Evolutionary conservation across 192 early-diverging fungal genomes (phyloP).

Genomic region (Coemansia pectinata): DNA sequence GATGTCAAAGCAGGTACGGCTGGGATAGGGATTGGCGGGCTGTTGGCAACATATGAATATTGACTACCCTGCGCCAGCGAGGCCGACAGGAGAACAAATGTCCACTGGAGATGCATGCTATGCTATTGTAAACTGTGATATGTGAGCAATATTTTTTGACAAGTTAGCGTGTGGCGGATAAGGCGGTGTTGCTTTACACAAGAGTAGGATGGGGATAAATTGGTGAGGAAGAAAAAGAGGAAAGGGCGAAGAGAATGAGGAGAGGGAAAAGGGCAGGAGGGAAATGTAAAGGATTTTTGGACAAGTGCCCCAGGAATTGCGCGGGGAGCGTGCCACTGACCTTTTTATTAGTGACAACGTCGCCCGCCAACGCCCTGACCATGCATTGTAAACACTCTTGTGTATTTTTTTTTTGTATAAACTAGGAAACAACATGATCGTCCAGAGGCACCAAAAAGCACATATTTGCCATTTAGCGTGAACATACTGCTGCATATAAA

Average conservation of each 20-base stretch:
- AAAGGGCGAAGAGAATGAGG: background rate
- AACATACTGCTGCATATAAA: background rate
- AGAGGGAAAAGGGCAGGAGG: background rate
- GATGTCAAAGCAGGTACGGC: constrained; percentile 1
- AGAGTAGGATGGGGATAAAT: background rate
- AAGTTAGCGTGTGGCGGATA: background rate
- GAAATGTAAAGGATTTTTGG: background rate
- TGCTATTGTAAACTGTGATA: background rate
- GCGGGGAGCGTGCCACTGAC: background rate
- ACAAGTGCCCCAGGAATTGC: background rate
- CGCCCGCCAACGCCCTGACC: background rate
- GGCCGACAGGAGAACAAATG: constrained; percentile 33
- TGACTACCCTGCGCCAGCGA: constrained; percentile 28
- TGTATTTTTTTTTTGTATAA: too few species aligned
- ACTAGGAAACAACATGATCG: background rate
- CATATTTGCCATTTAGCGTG: background rate
- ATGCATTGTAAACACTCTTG: background rate
- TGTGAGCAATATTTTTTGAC: background rate
- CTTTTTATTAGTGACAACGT: constrained; percentile 1
- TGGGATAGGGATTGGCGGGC: constrained; percentile 12
- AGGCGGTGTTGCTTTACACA: background rate
- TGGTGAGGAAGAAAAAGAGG: background rate
- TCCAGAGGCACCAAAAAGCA: background rate
- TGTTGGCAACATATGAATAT: constrained; percentile 28
- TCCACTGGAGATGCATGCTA: constrained; percentile 45